Base-by-base conservation (phyloP, 768 basidiomycete genomes). In the Rhodosporidiobolus odoratus region DNA sequence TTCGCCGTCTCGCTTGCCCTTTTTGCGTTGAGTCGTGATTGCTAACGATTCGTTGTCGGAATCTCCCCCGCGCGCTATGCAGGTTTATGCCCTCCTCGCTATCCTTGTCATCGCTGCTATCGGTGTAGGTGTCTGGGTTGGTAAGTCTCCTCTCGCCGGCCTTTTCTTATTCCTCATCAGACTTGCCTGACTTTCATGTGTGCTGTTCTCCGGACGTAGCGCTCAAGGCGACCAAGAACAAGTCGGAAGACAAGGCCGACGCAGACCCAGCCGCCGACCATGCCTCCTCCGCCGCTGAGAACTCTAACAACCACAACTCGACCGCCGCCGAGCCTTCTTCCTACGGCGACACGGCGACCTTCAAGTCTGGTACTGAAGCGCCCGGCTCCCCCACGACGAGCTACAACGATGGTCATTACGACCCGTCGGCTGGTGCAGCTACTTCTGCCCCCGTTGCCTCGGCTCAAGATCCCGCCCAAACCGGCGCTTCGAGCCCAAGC, bases 351-450 rank as follows among this genome's bases (percentile, higher is more conserved):
- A 38, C 62, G 4, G 32, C 63, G 6, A 38, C 47, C 35, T 37
- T 9, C 47, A 38, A 37, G 23, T 1, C 23, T 25, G 60, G 58
- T 32, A 58, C 56, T 37, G 30, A 45, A 43, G 6, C 38, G 37
- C 32, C 27, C 52, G 57, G 43, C 35, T 58, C 37, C 7, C 32
- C 27, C 30, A 66, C 59, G 40, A 38, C 35, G 65, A 37, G 43
- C 27, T 67, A 41, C 56, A 50, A 68, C 61, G 67, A 68, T 38
- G 67, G 67, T 15, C 38, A 43, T 25, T 68, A 68, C 38, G 61
- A 58, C 27, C 21, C 67, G 16, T 35, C 67, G 37, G 4, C 32
- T 4, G 5, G 19, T 6, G 19, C 43, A 19, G 8, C 23, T 37
- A 23, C 8, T 2, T 4, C 21, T 5, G 4, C 32, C 7, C 7